These are phyloP conservation scores for Brettanomyces naardenensis DNA, from an alignment of 805 yeast genomes.

Conservation along the genomic window DNA sequence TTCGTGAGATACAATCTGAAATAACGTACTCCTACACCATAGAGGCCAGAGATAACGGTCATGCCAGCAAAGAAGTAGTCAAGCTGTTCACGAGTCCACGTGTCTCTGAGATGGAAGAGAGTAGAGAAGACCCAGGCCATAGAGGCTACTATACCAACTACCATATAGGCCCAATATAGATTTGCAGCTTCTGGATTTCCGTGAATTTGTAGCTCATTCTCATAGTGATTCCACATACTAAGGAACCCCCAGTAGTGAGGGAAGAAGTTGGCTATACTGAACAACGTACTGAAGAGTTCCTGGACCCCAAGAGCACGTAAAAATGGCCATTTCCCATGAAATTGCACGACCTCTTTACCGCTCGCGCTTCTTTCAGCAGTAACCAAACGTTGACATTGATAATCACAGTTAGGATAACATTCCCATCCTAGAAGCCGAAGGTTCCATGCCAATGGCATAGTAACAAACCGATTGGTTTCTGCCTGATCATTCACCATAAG, in stretches of 20 bases:
- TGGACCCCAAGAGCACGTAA: constrained; percentile 69
- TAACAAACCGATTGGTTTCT: constrained; percentile 30
- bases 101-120: constrained; percentile 83
- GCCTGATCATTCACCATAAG: constrained; percentile 23
- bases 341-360: constrained; percentile 62
- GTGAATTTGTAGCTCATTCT: constrained; percentile 8
- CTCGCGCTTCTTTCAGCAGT: constrained; percentile 43
- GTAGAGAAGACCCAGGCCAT: constrained; percentile 85
- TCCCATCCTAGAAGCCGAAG: constrained; percentile 57
- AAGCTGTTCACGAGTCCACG: constrained; percentile 67
- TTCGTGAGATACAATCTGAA: constrained; percentile 44
- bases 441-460: constrained; percentile 32
- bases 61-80: constrained; percentile 93
- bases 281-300: constrained; percentile 72
- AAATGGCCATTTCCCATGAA: constrained; percentile 99
- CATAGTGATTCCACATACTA: constrained; percentile 22
- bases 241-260: constrained; percentile 51
- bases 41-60: constrained; percentile 75
- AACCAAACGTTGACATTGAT: constrained; percentile 77
- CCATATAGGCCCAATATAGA: constrained; percentile 31
- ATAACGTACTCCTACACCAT: constrained; percentile 54
- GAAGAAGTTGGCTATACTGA: constrained; percentile 62
- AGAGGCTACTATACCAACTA: constrained; percentile 59
- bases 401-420: constrained; percentile 80
- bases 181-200: constrained; percentile 19